phyloP scores from a whole-genome alignment of 176 grass and related monocot species.

The Juncus inflexus region DNA sequence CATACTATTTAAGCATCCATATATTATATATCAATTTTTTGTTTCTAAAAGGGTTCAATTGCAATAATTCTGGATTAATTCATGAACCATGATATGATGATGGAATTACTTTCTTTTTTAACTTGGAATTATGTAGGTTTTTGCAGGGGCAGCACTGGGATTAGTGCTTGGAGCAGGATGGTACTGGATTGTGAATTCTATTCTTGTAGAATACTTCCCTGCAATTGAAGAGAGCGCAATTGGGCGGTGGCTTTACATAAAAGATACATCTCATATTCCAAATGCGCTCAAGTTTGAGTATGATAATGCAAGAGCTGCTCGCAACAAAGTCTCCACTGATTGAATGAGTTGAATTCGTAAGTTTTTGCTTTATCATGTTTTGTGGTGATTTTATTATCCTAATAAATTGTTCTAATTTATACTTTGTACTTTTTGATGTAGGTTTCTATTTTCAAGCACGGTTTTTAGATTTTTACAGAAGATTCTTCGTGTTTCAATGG shows the following conservation, averaged over 20 bases:
- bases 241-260: constrained; percentile 76
- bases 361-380: background rate
- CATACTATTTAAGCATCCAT: too few relatives aligned
- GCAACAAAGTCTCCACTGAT: constrained; percentile 87
- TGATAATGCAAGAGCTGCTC: constrained; percentile 85
- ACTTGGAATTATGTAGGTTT: constrained; percentile 47
- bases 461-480: background rate
- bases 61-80: background rate
- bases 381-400: background rate
- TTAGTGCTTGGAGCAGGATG: constrained; percentile 77
- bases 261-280: constrained; percentile 90
- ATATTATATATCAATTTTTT: too few relatives aligned
- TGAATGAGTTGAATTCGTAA: constrained; percentile 30
- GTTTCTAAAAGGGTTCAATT: constrained; percentile 3
- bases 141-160: constrained; percentile 61
- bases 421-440: background rate
- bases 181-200: constrained; percentile 85
- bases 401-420: constrained; percentile 1
- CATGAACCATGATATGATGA: background rate
- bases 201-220: constrained; percentile 75
- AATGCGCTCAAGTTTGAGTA: constrained; percentile 95
- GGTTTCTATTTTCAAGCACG: constrained; percentile 4
- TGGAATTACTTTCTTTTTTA: background rate
- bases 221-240: constrained; percentile 80
- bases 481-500: background rate